Evolutionary conservation across 148 eudicot species (phyloP).

Genomic region (Cornus kousa): DNA sequence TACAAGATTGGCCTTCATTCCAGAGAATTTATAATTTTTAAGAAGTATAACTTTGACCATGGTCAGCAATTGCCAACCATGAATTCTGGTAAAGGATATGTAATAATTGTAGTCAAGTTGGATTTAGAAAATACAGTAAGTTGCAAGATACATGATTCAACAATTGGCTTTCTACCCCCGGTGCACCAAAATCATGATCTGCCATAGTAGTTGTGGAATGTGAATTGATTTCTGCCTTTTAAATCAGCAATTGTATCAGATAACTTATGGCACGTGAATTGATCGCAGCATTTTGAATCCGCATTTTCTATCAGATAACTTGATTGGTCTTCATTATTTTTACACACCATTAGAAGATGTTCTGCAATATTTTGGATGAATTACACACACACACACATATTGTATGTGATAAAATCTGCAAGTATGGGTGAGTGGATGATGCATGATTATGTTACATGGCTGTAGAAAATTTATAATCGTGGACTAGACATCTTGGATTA

Average conservation of each 20-base stretch:
- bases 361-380: not conserved
- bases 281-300: not conserved
- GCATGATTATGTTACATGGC: not conserved
- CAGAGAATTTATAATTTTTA: too few relatives aligned
- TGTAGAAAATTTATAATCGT: too few relatives aligned
- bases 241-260: not conserved
- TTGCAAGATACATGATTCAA: not conserved
- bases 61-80: not conserved
- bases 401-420: not conserved
- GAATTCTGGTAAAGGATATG: not conserved
- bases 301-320: not conserved
- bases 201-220: not conserved
- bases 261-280: too few relatives aligned
- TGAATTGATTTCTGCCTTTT: too few relatives aligned
- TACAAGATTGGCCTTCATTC: not conserved
- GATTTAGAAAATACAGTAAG: too few relatives aligned
- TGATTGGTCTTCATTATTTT: not conserved
- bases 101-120: not conserved
- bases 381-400: not conserved
- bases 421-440: not conserved
- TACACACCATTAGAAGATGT: not conserved
- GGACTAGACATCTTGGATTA: not conserved
- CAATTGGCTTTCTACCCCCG: not conserved
- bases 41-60: too few relatives aligned
- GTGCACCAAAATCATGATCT: not conserved